Base-by-base conservation (phyloP, 495 filamentous ascomycete genomes). In the Xylaria palmicola region DNA sequence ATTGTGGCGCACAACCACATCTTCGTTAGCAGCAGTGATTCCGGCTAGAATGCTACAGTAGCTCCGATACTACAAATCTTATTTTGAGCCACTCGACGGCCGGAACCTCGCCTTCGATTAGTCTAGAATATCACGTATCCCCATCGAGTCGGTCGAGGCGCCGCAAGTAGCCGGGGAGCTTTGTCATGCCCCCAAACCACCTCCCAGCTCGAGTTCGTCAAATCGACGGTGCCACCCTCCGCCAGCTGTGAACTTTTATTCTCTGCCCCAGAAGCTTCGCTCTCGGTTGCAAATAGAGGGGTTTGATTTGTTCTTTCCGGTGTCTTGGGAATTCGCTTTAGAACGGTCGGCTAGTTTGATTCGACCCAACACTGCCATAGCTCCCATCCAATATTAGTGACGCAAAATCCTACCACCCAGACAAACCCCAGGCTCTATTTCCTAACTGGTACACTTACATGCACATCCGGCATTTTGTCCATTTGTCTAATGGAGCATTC, bases 31-130 rank as follows among this genome's bases (percentile, higher is more conserved):
- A 41, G 62, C 57, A 57, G 80, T 72, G 7, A 87, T 60, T 0
- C 87, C 88, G 40, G 86, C 76, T 68, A 88, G 88, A 74, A 92
- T 91, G 62, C 91, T 92, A 26, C 77, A 82, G 66, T 91, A 92
- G 19, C 81, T 85, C 32, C 88, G 88, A 62, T 85, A 81, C 3
- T 85, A 85, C 60, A 86, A 80, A 7, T 85, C 81, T 69, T 91
- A n/a, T 88, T 40, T 77, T 78, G 50, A 84, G 81, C 90, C 89
- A 92, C 40, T 79, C 76, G 0, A 89, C 91, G 0, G 83, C 84
- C 0, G 89, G 63, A 19, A 88, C n/a, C n/a, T 70, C 1, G 74
- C 77, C 22, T 60, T 68, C 0, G 88, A 88, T 9, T 69, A 64
- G 68, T n/a, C n/a, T n/a, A n/a, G n/a, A n/a, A n/a, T n/a, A n/a